These are phyloP conservation scores for Monosporascus sp. DNA, from an alignment of 2,329 filamentous ascomycete species.

Conservation along the genomic window DNA sequence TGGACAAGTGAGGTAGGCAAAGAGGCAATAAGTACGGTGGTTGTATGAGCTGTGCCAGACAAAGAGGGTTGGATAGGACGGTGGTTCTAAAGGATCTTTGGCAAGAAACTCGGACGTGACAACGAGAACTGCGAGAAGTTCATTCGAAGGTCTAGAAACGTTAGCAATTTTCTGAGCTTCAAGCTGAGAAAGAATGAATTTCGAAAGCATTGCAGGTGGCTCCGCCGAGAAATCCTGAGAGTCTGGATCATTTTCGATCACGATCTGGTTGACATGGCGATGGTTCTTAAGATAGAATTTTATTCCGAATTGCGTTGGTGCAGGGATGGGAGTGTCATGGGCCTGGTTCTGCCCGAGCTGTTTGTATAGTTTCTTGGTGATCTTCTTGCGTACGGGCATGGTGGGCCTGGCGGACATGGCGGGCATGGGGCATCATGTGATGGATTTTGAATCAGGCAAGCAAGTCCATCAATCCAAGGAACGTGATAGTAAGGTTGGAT, in stretches of 20 bases:
- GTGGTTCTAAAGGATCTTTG: constrained; percentile 8
- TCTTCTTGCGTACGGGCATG: constrained; percentile 6
- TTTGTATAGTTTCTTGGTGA: constrained; percentile 10
- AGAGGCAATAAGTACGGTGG: constrained; percentile 35
- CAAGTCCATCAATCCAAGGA: not conserved
- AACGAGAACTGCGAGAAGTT: constrained; percentile 27
- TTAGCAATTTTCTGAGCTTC: constrained; percentile 34
- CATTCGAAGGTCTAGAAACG: constrained; percentile 20
- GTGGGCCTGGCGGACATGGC: not conserved
- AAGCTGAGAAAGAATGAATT: constrained; percentile 36
- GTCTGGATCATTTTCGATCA: constrained; percentile 1
- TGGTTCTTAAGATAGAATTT: constrained; percentile 19
- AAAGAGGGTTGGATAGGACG: constrained; percentile 33
- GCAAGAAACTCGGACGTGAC: constrained; percentile 13
- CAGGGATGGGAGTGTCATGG: constrained; percentile 17
- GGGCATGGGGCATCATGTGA: not conserved
- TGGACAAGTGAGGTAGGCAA: constrained; percentile 31
- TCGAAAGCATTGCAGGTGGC: constrained; percentile 19
- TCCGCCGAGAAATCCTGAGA: not conserved
- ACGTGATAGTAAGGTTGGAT: not conserved
- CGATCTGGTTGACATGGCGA: constrained; percentile 7
- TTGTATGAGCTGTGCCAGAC: constrained; percentile 29
- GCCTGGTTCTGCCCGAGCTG: constrained; percentile 19
- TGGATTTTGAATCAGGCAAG: not conserved
- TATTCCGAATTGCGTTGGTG: constrained; percentile 18